A percentile compares a stretch with the other conserved stretches of the same genome.
phyloP scores from a whole-genome alignment of 1,139 yeast genomes.

The Taphrina communis region DNA sequence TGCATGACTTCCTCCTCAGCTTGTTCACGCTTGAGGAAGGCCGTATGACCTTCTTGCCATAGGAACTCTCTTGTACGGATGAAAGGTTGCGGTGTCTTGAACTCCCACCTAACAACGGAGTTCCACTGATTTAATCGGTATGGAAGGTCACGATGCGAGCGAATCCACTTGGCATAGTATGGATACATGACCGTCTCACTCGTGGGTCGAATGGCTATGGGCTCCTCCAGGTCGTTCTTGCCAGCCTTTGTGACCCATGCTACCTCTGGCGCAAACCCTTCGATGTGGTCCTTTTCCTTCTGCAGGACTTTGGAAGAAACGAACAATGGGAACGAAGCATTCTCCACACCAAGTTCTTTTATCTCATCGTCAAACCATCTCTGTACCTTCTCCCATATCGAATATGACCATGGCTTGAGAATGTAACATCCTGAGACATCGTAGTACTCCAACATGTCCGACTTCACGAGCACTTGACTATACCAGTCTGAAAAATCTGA shows the following conservation, averaged over 20 bases:
- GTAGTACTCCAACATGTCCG: slow-evolving; percentile 95
- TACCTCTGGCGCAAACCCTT: slow-evolving; percentile 99
- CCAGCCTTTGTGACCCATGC: slow-evolving; percentile 99
- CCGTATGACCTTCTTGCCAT: slow-evolving; percentile 99
- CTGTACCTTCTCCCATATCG: slow-evolving; percentile 94
- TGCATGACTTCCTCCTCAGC: slow-evolving; percentile 84
- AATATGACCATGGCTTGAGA: slow-evolving; percentile 92
- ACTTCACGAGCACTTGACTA: slow-evolving; percentile 91
- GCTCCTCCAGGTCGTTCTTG: slow-evolving; percentile 90
- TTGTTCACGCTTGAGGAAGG: slow-evolving; percentile 78
- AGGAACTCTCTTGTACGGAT: slow-evolving; percentile 97
- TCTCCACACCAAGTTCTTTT: slow-evolving; percentile 86
- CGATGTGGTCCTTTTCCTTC: slow-evolving; percentile 97
- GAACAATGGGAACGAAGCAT: slow-evolving; percentile 98
- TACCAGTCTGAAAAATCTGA: slow-evolving; percentile 97
- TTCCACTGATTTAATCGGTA: slow-evolving; percentile 98
- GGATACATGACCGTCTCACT: slow-evolving; percentile 99
- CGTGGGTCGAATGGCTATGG: slow-evolving; percentile 98
- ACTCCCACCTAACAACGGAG: slow-evolving; percentile 98
- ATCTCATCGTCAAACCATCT: slow-evolving; percentile 80
- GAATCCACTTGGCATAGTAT: slow-evolving; percentile 97
- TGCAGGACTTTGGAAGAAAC: slow-evolving; percentile 91
- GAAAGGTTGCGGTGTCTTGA: slow-evolving; percentile 99
- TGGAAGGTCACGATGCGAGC: slow-evolving; percentile 97
- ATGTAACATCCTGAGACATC: slow-evolving; percentile 99